phyloP scores from a whole-genome alignment of 129 eudicot species.

The Escallonia rubra region DNA sequence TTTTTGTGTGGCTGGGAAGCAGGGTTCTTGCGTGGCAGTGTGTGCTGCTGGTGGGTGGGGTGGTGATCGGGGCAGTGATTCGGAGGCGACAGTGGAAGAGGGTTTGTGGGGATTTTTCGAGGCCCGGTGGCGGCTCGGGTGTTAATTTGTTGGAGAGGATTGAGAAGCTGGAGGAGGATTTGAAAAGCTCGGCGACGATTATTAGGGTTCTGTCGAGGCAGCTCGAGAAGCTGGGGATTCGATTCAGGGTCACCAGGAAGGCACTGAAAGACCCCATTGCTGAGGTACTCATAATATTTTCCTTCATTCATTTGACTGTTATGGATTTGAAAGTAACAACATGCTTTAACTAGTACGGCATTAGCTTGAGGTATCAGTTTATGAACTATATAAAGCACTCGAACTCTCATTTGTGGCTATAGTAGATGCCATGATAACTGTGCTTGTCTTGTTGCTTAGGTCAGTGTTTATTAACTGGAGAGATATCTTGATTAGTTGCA shows the following conservation, averaged over 20 bases:
- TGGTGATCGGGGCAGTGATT: conserved; percentile 62
- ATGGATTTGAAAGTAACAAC: too few species aligned
- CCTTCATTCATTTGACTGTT: too few species aligned
- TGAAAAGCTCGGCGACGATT: conserved; percentile 52
- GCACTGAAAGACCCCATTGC: conserved; percentile 80
- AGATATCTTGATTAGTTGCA: too few species aligned
- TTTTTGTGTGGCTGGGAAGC: conserved; percentile 49
- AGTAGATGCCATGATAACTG: too few species aligned
- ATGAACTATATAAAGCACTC: too few species aligned
- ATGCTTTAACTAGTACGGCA: too few species aligned
- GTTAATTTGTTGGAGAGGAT: conserved; percentile 70
- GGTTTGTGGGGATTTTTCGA: conserved; percentile 49
- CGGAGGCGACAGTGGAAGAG: conserved; percentile 81
- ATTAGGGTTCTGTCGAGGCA: conserved; percentile 82
- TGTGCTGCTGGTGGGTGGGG: conserved; percentile 49
- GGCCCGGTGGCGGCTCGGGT: conserved; percentile 35
- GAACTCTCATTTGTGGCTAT: too few species aligned
- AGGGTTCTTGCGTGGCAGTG: conserved; percentile 55
- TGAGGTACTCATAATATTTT: conserved; percentile 42
- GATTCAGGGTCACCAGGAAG: conserved; percentile 77
- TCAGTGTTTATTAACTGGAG: too few species aligned
- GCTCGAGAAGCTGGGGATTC: conserved; percentile 87
- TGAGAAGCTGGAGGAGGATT: conserved; percentile 86
- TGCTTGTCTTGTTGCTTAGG: too few species aligned
- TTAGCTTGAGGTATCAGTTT: too few species aligned